phyloP scores from a whole-genome alignment of 176 grass and related monocot species.

The Musa schizocarpa region DNA sequence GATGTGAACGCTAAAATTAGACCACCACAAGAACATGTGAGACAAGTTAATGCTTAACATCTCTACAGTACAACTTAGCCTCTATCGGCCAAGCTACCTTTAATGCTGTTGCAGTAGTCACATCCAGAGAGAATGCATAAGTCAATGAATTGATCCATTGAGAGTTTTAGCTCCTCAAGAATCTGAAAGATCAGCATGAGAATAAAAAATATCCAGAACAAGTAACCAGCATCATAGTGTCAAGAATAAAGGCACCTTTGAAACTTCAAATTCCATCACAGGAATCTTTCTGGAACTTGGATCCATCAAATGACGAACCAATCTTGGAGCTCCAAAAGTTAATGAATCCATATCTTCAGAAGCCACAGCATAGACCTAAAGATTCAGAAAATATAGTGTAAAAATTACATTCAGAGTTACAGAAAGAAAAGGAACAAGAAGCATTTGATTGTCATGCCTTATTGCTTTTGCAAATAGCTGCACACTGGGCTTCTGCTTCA shows the following conservation, averaged over 20 bases:
- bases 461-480: constrained; percentile 65
- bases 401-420: constrained; percentile 20
- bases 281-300: constrained; percentile 59
- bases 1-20: background rate
- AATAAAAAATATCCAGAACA: background rate
- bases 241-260: constrained; percentile 35
- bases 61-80: background rate
- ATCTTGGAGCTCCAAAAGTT: constrained; percentile 65
- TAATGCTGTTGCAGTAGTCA: constrained; percentile 83
- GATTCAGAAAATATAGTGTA: background rate
- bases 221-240: background rate
- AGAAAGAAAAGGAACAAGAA: constrained; percentile 2
- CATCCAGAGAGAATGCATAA: constrained; percentile 91
- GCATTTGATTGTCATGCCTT: constrained; percentile 27
- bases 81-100: constrained; percentile 33
- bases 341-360: constrained; percentile 94
- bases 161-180: constrained; percentile 68
- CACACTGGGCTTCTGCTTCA: constrained; percentile 84
- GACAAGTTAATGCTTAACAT: background rate
- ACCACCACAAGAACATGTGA: background rate
- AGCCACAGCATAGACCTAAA: constrained; percentile 70
- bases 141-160: constrained; percentile 90
- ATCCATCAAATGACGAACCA: constrained; percentile 83
- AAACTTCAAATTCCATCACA: constrained; percentile 73
- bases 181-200: constrained; percentile 38